Evolutionary conservation across 371 early-diverging fungal genomes (phyloP).

Genomic region (Entomophthora muscae): DNA sequence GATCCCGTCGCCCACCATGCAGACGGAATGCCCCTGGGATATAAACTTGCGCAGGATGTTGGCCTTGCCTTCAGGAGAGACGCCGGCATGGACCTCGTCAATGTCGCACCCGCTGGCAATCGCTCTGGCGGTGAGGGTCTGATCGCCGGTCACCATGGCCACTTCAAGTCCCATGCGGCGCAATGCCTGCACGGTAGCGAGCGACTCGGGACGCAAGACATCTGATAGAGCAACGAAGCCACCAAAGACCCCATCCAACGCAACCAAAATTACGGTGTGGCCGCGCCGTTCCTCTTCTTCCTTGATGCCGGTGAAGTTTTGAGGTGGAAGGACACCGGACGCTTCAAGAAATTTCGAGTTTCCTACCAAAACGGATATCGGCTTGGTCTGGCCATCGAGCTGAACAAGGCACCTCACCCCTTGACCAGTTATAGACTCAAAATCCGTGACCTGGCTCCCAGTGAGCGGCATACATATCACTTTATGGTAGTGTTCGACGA

Average conservation of each 20-base stretch:
- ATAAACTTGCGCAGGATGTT: constrained; percentile 48
- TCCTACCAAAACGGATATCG: constrained; percentile 43
- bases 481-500: constrained; percentile 36
- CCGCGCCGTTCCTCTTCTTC: constrained; percentile 36
- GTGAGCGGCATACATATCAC: constrained; percentile 18
- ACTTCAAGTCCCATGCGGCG: constrained; percentile 52
- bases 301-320: constrained; percentile 19
- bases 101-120: constrained; percentile 59
- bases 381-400: constrained; percentile 1
- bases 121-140: constrained; percentile 49
- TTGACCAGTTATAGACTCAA: constrained; percentile 53
- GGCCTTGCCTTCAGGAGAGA: constrained; percentile 79
- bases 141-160: constrained; percentile 91
- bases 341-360: constrained; percentile 40
- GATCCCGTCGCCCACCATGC: constrained; percentile 98
- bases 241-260: constrained; percentile 33
- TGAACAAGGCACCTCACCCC: constrained; percentile 49
- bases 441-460: constrained; percentile 26
- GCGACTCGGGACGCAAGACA: constrained; percentile 59
- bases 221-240: constrained; percentile 80
- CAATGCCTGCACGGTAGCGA: constrained; percentile 43
- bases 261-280: constrained; percentile 64
- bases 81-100: constrained; percentile 71
- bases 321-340: constrained; percentile 17
- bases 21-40: constrained; percentile 30